Percentiles rank a stretch among this genome's conserved stretches.
Evolutionary conservation across 2,329 filamentous ascomycete species (phyloP).

Genomic region (Davidsoniella australis): DNA sequence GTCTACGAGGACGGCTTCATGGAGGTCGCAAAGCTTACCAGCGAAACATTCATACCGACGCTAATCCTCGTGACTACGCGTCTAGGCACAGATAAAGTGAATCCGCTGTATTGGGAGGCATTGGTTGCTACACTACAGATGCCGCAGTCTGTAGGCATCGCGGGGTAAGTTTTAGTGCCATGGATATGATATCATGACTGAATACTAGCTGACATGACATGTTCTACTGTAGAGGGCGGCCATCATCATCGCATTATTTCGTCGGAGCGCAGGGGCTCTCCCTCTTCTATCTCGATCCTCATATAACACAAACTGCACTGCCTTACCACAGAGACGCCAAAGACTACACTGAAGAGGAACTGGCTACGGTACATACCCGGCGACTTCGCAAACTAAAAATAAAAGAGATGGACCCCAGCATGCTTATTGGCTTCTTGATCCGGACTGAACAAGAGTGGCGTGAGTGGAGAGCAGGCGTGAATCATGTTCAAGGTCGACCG

Average conservation of each 20-base stretch:
- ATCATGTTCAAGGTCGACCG: slow-evolving; percentile 60
- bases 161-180: slow-evolving; percentile 44
- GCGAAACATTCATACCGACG: slow-evolving; percentile 58
- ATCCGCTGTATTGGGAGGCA: slow-evolving; percentile 88
- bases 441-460: slow-evolving; percentile 67
- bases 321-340: slow-evolving; percentile 38
- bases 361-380: slow-evolving; percentile 74
- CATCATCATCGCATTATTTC: slow-evolving; percentile 63
- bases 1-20: slow-evolving; percentile 85
- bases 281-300: slow-evolving; percentile 91
- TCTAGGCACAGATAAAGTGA: slow-evolving; percentile 85
- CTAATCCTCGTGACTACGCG: slow-evolving; percentile 78
- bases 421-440: slow-evolving; percentile 90
- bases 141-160: slow-evolving; percentile 87
- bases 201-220: slow-evolving; percentile 6
- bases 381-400: slow-evolving; percentile 69
- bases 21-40: slow-evolving; percentile 52
- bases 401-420: slow-evolving; percentile 91
- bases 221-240: slow-evolving; percentile 50
- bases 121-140: slow-evolving; percentile 71
- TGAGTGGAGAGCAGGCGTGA: slow-evolving; percentile 62
- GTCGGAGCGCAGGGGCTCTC: slow-evolving; percentile 47
- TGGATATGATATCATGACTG: background rate
- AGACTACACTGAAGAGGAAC: slow-evolving; percentile 52
- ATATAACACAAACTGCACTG: slow-evolving; percentile 63